Evolutionary conservation across 441 rosid species (phyloP), one percentile per base, ranked within the genome.

Genomic region (Pelargonium exstipulatum): DNA sequence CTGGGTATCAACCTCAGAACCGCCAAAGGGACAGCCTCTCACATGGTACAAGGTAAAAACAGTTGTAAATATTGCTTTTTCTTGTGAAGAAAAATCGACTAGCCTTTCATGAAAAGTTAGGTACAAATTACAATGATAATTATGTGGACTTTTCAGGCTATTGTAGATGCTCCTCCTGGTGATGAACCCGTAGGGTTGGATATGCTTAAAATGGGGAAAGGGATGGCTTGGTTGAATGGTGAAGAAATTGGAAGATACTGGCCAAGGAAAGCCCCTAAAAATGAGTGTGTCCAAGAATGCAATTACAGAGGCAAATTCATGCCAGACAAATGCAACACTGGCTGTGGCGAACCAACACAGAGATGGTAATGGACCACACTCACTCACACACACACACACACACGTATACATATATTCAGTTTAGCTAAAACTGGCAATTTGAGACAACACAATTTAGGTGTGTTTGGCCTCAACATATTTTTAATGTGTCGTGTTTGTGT

Each of bases 201-300:
- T 74, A 90, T 95, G 99, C 64, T 90, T 64, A 77, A 83, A 67
- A 88, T 92, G 98, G 98, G 99, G 57, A 95, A 95, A 85, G 99
- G 98, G 45, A 85, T 86, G 77, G 98, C 97, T 48, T 92, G 99
- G 99, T 78, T 95, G 80, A 92, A 95, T 49, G 98, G 99, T 5
- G 92, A 92, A 84, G 88, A 87, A 77, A 90, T 95, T 51, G 99
- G 99, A 74, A 89, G 96, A 82, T 95, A 86, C 77, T 95, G 91
- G 93, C 91, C 90, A 1, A 82, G 85, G 73, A 71, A 74, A 65
- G 86, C 83, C 74, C 77, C 82, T 57, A 62, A 71, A 12, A 78
- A 82, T 43, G 88, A 83, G 9, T 90, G 98, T 22, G 86, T 80
- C 48, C 65, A 82, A 65, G 85, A 88, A 77, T 95, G 99, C 40